Percentiles rank a stretch among this genome's conserved stretches.
phyloP scores from a whole-genome alignment of 345 rosid genomes.

The Ceriops decandra region DNA sequence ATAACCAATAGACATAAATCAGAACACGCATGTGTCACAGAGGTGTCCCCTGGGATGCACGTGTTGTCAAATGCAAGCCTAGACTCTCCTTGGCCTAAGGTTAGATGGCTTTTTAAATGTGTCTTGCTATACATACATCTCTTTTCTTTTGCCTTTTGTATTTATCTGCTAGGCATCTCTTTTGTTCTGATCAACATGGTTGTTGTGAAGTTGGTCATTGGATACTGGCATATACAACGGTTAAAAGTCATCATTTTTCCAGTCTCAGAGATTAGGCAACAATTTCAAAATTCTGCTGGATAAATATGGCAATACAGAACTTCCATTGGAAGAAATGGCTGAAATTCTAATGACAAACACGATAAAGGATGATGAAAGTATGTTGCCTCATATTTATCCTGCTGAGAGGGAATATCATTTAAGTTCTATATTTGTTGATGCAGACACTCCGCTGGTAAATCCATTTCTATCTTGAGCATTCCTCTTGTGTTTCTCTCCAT shows the following conservation, averaged over 20 bases:
- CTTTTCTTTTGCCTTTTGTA: too few relatives aligned
- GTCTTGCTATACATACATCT: too few relatives aligned
- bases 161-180: too few relatives aligned
- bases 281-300: slow-evolving; percentile 39
- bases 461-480: neutral
- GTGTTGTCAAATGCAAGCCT: slow-evolving; percentile 71
- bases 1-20: slow-evolving; percentile 61
- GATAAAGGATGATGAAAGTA: slow-evolving; percentile 40
- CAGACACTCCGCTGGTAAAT: slow-evolving; percentile 32
- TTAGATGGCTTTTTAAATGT: slow-evolving; percentile 7
- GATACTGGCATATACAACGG: too few relatives aligned
- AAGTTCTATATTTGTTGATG: slow-evolving; percentile 66
- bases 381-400: slow-evolving; percentile 39
- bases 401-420: slow-evolving; percentile 39
- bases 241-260: slow-evolving; percentile 5
- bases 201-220: neutral
- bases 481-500: neutral
- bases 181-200: too few relatives aligned
- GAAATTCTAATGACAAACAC: slow-evolving; percentile 56
- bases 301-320: slow-evolving; percentile 32
- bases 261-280: slow-evolving; percentile 54
- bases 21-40: slow-evolving; percentile 28
- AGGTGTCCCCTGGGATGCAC: slow-evolving; percentile 67
- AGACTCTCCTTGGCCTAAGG: slow-evolving; percentile 95
- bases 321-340: slow-evolving; percentile 49